These are phyloP conservation scores for Cordia subcordata DNA, from an alignment of 257 asterid genomes.

Conservation along the genomic window DNA sequence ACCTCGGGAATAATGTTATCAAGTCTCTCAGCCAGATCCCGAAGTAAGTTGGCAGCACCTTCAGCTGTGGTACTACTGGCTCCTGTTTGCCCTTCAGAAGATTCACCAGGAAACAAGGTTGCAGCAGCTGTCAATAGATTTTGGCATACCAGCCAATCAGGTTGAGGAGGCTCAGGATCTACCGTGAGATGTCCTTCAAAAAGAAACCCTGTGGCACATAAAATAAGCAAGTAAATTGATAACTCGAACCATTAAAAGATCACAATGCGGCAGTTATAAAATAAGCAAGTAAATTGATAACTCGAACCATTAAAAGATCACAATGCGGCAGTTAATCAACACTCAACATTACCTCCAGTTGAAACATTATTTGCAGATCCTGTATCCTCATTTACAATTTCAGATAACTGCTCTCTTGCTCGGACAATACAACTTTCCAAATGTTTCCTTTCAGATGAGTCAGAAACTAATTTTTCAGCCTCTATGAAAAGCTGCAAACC, in stretches of 20 bases:
- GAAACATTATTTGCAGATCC: conserved; percentile 30
- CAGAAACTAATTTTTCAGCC: conserved; percentile 47
- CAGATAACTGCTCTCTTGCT: conserved; percentile 63
- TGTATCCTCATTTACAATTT: conserved; percentile 43
- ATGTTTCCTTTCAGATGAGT: conserved; percentile 55
- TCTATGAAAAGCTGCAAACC: conserved; percentile 77
- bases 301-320: conserved; percentile 1
- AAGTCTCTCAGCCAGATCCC: conserved; percentile 46
- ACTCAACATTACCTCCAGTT: conserved; percentile 46
- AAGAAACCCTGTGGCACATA: conserved; percentile 59
- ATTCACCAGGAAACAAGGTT: conserved; percentile 54
- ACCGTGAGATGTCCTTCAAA: conserved; percentile 99
- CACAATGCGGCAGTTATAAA: not conserved
- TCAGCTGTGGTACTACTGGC: conserved; percentile 26
- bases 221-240: conserved; percentile 3
- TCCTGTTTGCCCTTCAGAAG: conserved; percentile 47
- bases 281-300: conserved; percentile 12
- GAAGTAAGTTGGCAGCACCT: conserved; percentile 40
- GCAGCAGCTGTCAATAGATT: conserved; percentile 71
- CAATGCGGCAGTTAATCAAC: not conserved
- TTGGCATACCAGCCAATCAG: conserved; percentile 71
- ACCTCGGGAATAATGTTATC: conserved; percentile 80
- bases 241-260: conserved; percentile 8
- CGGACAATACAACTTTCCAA: conserved; percentile 58
- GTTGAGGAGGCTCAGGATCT: conserved; percentile 92